Evolutionary conservation across 129 eudicot species (phyloP), one percentile per base, ranked within the genome.

Genomic region (Arctium lappa): DNA sequence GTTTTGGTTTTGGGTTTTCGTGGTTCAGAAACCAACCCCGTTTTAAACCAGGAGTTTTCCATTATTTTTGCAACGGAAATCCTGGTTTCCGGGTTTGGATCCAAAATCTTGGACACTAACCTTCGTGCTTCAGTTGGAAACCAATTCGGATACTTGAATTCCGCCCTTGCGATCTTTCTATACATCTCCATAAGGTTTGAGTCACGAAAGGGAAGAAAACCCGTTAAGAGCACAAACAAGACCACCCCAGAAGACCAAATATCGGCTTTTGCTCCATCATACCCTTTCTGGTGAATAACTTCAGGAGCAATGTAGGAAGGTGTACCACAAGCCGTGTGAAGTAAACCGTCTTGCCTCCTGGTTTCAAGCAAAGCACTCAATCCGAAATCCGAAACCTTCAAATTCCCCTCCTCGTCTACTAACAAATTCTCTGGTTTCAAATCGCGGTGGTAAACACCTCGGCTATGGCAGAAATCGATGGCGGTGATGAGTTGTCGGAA

Each of bases 301-400:
- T 93, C 96, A 0, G 94, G 97, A 18, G 94, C 91, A 50, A 93
- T 93, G 79, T 93, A 93, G 3, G 97, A 90, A 44, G 97, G 97
- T 0, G 97, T 92, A 74, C 97, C 97, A 82, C 97, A 92, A 0
- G 94, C 87, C 0, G 94, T 91, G 82, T 93, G 98, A 72, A 93
- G 92, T 81, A 89, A 79, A 80, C 96, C 96, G 46, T 89, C 98
- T 69, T 91, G 89, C n/a, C 88, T 78, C 76, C 76, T 93, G 0
- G 92, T 88, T 30, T 91, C 96, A 4, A 88, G 80, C 32, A 89
- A 72, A 11, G 94, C 93, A 75, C 98, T 92, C 78, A 92, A 81
- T 10, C 97, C 97, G 33, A 92, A 92, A 40, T 92, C 97, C 2
- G 94, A 83, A 22, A 92, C 80, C 77, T 92, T 92, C 4, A 92